These are phyloP conservation scores for Westerdykella sp. DNA, from an alignment of 2,329 filamentous ascomycete genomes.

Conservation along the genomic window DNA sequence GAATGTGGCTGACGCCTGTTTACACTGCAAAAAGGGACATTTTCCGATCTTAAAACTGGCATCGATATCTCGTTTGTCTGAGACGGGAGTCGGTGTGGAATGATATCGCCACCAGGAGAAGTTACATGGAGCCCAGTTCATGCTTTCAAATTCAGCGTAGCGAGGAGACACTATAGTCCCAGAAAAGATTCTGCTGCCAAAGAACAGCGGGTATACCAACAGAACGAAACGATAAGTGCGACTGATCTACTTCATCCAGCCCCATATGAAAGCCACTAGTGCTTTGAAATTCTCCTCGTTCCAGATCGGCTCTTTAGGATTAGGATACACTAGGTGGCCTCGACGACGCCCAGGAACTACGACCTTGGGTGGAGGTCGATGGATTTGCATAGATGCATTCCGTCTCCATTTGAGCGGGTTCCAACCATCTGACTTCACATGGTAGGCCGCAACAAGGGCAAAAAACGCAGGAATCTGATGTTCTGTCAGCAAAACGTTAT, in stretches of 20 bases:
- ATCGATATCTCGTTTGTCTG: too few species aligned
- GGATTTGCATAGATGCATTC: conserved; percentile 24
- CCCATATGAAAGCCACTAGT: conserved; percentile 19
- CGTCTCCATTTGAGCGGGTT: conserved; percentile 21
- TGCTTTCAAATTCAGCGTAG: too few species aligned
- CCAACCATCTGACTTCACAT: conserved; percentile 22
- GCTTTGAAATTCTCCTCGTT: conserved; percentile 20
- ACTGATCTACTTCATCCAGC: conserved; percentile 18
- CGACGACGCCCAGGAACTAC: conserved; percentile 20
- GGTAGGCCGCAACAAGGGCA: conserved; percentile 19
- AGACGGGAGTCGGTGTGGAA: too few species aligned
- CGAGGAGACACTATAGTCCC: too few species aligned
- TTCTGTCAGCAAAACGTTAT: not conserved
- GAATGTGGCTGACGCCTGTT: too few species aligned
- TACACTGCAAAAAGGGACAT: too few species aligned
- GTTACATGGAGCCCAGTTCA: too few species aligned
- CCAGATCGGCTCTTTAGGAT: conserved; percentile 21
- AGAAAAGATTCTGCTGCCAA: too few species aligned
- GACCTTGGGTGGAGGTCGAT: conserved; percentile 21
- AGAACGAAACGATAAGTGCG: too few species aligned
- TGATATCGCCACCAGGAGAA: too few species aligned
- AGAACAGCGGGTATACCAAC: too few species aligned
- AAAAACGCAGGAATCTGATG: conserved; percentile 17
- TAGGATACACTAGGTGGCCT: conserved; percentile 19
- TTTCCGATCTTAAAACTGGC: too few species aligned